Conservation (phyloP, 768 basidiomycete species). For the Rhodotorula toruloides region DNA sequence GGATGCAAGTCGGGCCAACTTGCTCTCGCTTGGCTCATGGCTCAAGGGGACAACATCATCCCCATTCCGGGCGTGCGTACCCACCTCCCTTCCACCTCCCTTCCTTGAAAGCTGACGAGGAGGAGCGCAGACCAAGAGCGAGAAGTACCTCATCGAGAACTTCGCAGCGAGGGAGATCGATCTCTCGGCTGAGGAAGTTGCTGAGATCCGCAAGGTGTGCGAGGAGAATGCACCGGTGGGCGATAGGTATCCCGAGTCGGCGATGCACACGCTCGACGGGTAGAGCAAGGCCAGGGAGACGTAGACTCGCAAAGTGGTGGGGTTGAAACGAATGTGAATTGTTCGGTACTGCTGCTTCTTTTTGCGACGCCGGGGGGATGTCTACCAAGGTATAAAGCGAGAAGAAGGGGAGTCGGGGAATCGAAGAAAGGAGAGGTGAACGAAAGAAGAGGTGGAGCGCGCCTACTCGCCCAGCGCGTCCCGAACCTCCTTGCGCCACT, state of each 20-base stretch:
- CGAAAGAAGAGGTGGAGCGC: not conserved
- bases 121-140: conserved; percentile 43
- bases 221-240: conserved; percentile 49
- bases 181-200: conserved; percentile 50
- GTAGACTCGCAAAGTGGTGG: no score
- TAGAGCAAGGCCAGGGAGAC: not conserved
- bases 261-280: not conserved
- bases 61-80: conserved; percentile 42
- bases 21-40: conserved; percentile 48
- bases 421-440: no score
- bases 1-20: conserved; percentile 48
- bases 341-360: no score
- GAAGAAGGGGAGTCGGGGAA: no score
- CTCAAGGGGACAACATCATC: conserved; percentile 43
- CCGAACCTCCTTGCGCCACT: conserved; percentile 76
- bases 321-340: no score
- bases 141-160: conserved; percentile 54
- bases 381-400: no score
- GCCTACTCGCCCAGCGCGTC: conserved; percentile 44
- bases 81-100: conserved; percentile 24
- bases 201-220: conserved; percentile 50
- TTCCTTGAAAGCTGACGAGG: not conserved
- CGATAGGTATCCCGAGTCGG: conserved; percentile 45
- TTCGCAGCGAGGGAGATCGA: conserved; percentile 50
- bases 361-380: no score